Evolutionary conservation across 345 rosid species (phyloP).

Genomic region (Eucalyptus cloeziana): DNA sequence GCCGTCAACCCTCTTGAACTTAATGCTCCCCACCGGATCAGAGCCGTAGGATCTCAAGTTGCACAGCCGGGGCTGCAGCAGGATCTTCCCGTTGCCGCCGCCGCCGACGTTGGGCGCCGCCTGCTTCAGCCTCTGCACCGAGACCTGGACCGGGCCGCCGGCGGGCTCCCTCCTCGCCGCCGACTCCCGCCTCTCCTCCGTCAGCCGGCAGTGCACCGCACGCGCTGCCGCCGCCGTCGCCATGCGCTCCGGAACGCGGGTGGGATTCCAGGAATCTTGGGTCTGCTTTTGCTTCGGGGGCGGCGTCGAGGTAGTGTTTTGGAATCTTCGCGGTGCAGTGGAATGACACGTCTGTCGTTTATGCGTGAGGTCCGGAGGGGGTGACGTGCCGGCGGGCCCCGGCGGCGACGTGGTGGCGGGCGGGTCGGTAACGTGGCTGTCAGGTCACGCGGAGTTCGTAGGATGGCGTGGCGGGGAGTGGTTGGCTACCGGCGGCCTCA

Average conservation of each 20-base stretch:
- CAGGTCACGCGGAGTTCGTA: background rate
- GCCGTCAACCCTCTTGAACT: constrained; percentile 29
- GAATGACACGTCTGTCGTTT: background rate
- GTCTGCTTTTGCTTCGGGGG: background rate
- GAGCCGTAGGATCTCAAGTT: constrained; percentile 81
- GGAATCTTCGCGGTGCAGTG: background rate
- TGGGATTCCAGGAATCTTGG: background rate
- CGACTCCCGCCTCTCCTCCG: background rate
- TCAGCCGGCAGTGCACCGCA: constrained; percentile 20
- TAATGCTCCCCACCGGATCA: constrained; percentile 16
- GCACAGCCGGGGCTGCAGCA: constrained; percentile 79
- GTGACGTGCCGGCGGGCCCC: background rate
- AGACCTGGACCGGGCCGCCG: background rate
- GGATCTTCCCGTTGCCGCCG: constrained; percentile 48
- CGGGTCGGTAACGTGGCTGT: background rate
- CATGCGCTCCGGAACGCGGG: constrained; percentile 13
- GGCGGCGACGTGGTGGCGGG: background rate
- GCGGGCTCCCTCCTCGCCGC: constrained; percentile 3
- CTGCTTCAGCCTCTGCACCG: constrained; percentile 22
- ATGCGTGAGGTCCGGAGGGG: background rate
- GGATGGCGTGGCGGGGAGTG: background rate
- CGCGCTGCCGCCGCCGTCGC: constrained; percentile 49
- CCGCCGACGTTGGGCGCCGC: constrained; percentile 19
- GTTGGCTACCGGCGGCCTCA: background rate
- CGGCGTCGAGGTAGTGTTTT: background rate